Evolutionary conservation across 2,329 filamentous ascomycete species (phyloP), one percentile per base, ranked within the genome.

Genomic region (Aureobasidium pullulans): DNA sequence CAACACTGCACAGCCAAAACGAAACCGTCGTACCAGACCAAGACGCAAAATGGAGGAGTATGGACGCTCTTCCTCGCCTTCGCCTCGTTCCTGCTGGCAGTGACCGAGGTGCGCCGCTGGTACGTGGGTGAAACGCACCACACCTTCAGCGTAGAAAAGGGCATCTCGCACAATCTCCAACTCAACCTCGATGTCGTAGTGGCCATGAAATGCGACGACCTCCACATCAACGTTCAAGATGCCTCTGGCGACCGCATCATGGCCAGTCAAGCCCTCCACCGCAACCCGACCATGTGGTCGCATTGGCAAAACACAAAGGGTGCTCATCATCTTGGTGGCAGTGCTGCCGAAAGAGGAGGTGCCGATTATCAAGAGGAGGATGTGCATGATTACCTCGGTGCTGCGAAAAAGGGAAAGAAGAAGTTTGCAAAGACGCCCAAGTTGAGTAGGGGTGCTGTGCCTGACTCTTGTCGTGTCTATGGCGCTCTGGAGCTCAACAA

Each of bases 151-250:
- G 93, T 99, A 60, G 94, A 97, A 74, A 94, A 95, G 75, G 90
- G 90, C 65, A 82, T 99, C 40, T 87, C 88, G 2, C 90, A 90
- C 73, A 82, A 85, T 63, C 83, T 99, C 72, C 92, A 97, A 75
- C 88, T 99, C 76, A 99, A 99, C 77, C 78, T 99, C 60, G 94
- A 99, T 74, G 80, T 95, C n/a, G 89, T 97, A 5, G 81, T 99
- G 50, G 81, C 81, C 56, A 99, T 99, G 94, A 78, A 81, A 66
- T 99, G 94, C 78, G 76, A 81, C 60, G 87, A 95, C 70, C 76
- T 99, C n/a, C 89, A 96, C 76, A 80, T 99, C 74, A 97, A 99
- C 75, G 92, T 99, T 53, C 94, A 97, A 77, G 94, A 99, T 73
- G 92, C 93, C 2, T 85, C 90, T 0, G 92, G 94, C 56, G 94